Conservation (phyloP, 805 yeast species). For the Saturnispora gosingensis region DNA sequence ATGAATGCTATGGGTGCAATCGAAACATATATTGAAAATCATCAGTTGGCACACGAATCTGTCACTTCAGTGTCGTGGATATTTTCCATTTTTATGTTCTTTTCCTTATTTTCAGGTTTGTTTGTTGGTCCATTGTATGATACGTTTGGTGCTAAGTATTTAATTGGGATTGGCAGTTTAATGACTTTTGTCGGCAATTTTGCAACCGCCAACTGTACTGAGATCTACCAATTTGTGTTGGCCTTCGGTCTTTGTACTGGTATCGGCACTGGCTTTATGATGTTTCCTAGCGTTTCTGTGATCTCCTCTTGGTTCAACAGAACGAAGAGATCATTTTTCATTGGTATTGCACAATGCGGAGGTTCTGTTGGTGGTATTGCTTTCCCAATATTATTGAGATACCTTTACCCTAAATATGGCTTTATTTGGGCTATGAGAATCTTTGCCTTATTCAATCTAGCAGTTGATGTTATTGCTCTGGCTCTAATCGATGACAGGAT, state of each 20-base stretch:
- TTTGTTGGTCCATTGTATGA: constrained; percentile 48
- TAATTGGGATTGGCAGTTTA: constrained; percentile 36
- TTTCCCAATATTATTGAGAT: constrained; percentile 43
- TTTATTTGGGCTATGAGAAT: constrained; percentile 50
- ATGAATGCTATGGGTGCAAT: constrained; percentile 54
- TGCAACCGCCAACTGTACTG: constrained; percentile 45
- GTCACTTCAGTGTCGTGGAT: constrained; percentile 57
- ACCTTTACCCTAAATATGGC: constrained; percentile 39
- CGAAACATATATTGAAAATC: constrained; percentile 47
- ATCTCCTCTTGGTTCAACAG: constrained; percentile 54
- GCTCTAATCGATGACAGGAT: constrained; percentile 35
- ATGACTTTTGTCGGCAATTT: constrained; percentile 45
- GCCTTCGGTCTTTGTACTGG: constrained; percentile 51
- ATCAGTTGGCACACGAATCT: constrained; percentile 39
- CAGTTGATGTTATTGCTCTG: constrained; percentile 29
- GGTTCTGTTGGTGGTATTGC: constrained; percentile 46
- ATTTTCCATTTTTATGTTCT: constrained; percentile 47
- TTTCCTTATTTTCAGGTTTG: constrained; percentile 35
- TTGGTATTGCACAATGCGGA: constrained; percentile 41
- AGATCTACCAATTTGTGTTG: constrained; percentile 52
- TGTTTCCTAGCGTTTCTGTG: constrained; percentile 53
- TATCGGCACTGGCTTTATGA: constrained; percentile 48
- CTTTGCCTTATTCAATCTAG: constrained; percentile 37
- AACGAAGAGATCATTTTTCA: constrained; percentile 45
- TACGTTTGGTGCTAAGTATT: constrained; percentile 42